Base-by-base conservation (phyloP, 164 flowering plant species). In the Stephania yunnanensis region DNA sequence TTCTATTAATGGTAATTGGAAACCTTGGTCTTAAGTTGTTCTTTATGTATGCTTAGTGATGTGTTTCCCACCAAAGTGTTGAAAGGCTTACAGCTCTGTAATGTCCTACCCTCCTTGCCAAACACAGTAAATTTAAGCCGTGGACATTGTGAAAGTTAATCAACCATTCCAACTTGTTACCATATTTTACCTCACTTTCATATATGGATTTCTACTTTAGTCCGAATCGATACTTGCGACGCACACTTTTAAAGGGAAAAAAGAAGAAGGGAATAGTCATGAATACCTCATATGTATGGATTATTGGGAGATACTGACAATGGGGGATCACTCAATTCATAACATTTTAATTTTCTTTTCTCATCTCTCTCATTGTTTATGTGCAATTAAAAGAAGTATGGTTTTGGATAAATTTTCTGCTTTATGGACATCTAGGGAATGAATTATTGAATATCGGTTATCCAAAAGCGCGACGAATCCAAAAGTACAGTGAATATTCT, bases 401-500 rank as follows among this genome's bases (percentile, higher is more conserved):
- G 64, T 58, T 58, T 58, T 17, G 19, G 64, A 58, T 58, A 58
- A 15, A 15, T 58, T 58, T 58, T 12, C 64, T 58, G n/a, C 64
- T 17, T 58, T 58, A 15, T 58, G 64, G 42, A 15, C 15, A 58
- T 15, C 17, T 58, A 58, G n/a, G 64, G 64, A 15, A 58, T 58
- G 64, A 19, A 58, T 58, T 58, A 58, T 58, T 58, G 64, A 58
- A 19, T 15, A 58, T 15, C n/a, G 19, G 64, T 58, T 58, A 36
- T 36, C 42, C 42, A 36, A 36, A 36, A 36, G 42, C 42, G 64
- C 17, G 6, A 12, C 15, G 64, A 58, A 58, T 58, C 64, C 17
- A 58, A 58, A 58, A 58, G 64, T 58, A 58, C 64, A 58, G 64
- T 58, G 64, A 58, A 58, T 58, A 58, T 58, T 58, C 64, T 58